A percentile compares a stretch with the other conserved stretches of the same genome.
Conservation (phyloP, 345 rosid genomes). For the Citrus sinensis region DVS_A1.0 CM039162.1:8906501-8907000, state of each 20-base stretch:
- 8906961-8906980: background rate
- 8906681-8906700: background rate
- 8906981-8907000: background rate
- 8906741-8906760: background rate
- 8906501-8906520: conserved; percentile 10
- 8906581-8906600: too few species aligned
- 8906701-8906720: background rate
- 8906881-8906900: background rate
- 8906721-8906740: background rate
- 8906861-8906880: background rate
- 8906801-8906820: background rate
- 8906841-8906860: background rate
- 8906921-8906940: background rate
- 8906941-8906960: background rate
- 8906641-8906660: background rate
- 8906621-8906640: background rate
- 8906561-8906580: background rate
- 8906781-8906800: background rate
- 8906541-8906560: background rate
- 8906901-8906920: background rate
- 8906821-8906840: background rate
- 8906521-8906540: background rate
- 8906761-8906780: background rate
- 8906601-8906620: background rate
- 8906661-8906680: background rate